phyloP scores from a whole-genome alignment of 176 grass and related monocot genomes.

The Avena atlantica region DNA sequence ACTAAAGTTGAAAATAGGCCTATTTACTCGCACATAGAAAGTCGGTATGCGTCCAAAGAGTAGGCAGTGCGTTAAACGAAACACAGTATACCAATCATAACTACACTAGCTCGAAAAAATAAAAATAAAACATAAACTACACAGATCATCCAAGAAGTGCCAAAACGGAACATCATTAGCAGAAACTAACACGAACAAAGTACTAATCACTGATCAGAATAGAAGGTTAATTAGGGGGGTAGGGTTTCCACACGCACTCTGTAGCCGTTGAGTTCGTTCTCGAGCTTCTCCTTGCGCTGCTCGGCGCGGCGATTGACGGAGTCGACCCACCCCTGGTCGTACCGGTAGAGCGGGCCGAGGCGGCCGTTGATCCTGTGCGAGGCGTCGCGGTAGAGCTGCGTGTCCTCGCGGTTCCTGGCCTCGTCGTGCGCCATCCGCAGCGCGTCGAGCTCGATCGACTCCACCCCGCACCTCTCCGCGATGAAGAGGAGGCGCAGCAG shows the following conservation, averaged over 20 bases:
- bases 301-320: slow-evolving; percentile 62
- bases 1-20: background rate
- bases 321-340: slow-evolving; percentile 76
- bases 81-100: background rate
- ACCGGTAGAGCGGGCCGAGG: slow-evolving; percentile 54
- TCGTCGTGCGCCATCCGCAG: slow-evolving; percentile 91
- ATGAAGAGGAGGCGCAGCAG: slow-evolving; percentile 77
- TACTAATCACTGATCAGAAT: slow-evolving; percentile 2
- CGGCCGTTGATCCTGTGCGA: slow-evolving; percentile 54
- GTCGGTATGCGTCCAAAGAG: background rate
- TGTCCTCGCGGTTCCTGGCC: slow-evolving; percentile 73
- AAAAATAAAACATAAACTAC: background rate
- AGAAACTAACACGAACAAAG: background rate
- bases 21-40: background rate
- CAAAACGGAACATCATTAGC: background rate
- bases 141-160: background rate
- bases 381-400: slow-evolving; percentile 63
- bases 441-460: slow-evolving; percentile 75
- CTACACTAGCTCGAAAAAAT: no score
- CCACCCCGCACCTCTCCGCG: slow-evolving; percentile 66
- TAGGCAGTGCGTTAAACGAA: background rate
- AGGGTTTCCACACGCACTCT: slow-evolving; percentile 51
- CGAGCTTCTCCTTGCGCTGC: slow-evolving; percentile 86
- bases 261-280: slow-evolving; percentile 92
- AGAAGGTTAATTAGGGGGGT: background rate